Percentiles rank a stretch among this genome's conserved stretches.
phyloP scores from a whole-genome alignment of 148 eudicot species.

The Amaranthus cruentus region DNA sequence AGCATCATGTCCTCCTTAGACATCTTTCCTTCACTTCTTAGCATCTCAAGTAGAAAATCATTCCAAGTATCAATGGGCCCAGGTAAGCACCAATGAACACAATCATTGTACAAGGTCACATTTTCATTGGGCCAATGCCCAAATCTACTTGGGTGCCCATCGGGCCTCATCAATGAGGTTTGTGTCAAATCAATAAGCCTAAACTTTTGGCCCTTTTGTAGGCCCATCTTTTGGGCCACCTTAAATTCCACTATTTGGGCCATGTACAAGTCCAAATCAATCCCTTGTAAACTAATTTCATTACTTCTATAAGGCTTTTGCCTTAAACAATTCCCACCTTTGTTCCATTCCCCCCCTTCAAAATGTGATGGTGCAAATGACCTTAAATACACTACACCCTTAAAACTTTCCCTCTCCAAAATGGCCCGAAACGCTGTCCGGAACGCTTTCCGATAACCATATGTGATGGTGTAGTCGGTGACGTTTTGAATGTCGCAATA shows the following conservation, averaged over 20 bases:
- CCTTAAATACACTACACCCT: conserved; percentile 44
- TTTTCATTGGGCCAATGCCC: conserved; percentile 53
- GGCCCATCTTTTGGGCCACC: conserved; percentile 34
- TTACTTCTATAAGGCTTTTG: conserved; percentile 45
- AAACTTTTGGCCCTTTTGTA: conserved; percentile 26
- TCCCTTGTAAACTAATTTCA: conserved; percentile 41
- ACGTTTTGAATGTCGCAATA: conserved; percentile 43
- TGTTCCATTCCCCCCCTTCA: conserved; percentile 59
- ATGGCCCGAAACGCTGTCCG: conserved; percentile 59
- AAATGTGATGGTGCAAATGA: conserved; percentile 68
- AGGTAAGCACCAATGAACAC: conserved; percentile 50
- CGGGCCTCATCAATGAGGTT: conserved; percentile 45
- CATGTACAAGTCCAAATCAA: conserved; percentile 35
- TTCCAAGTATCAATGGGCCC: conserved; percentile 62
- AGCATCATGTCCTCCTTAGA: conserved; percentile 19
- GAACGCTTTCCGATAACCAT: conserved; percentile 45
- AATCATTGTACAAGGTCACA: conserved; percentile 20
- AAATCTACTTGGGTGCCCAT: conserved; percentile 54
- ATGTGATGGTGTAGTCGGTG: conserved; percentile 39
- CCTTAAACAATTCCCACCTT: conserved; percentile 59
- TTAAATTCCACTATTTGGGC: conserved; percentile 47
- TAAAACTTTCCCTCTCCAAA: conserved; percentile 32
- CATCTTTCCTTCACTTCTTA: conserved; percentile 34
- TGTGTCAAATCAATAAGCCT: conserved; percentile 41
- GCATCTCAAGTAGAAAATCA: conserved; percentile 45